A percentile compares a stretch with the other conserved stretches of the same genome.
These are phyloP conservation scores for Mikania micrantha DNA, from an alignment of 129 eudicot genomes.

Conservation along the genomic window DNA sequence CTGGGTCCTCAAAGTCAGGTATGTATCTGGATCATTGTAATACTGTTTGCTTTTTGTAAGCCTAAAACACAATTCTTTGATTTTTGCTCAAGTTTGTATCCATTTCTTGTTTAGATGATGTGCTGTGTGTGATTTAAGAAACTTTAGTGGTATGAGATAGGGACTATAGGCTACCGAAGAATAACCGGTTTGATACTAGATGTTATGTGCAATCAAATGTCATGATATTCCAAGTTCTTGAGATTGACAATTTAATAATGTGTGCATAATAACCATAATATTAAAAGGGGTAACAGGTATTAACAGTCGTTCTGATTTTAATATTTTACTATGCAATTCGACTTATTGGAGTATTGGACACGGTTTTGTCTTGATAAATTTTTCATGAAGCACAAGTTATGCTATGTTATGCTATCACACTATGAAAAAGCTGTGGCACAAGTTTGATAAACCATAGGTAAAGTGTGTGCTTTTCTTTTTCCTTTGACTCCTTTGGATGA, in stretches of 20 bases:
- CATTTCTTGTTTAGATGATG: not conserved
- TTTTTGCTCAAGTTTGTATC: not conserved
- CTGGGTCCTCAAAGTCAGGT: conserved; percentile 95
- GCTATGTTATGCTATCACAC: too few relatives aligned
- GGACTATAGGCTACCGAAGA: not conserved
- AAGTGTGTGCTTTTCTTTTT: not conserved
- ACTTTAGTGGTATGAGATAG: not conserved
- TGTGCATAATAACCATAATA: not conserved
- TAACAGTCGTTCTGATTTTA: not conserved
- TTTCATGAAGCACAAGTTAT: conserved; percentile 8
- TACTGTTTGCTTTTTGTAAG: not conserved
- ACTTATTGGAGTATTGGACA: too few relatives aligned
- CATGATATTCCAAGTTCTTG: not conserved
- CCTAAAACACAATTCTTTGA: not conserved
- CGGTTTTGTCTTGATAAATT: not conserved
- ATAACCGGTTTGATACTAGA: not conserved
- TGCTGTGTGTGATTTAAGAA: not conserved
- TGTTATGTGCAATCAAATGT: not conserved
- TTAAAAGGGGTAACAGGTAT: not conserved
- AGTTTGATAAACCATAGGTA: not conserved
- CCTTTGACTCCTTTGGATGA: conserved; percentile 2
- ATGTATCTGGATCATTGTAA: conserved; percentile 3
- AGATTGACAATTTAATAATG: not conserved
- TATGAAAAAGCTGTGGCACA: not conserved
- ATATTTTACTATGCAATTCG: too few relatives aligned